A percentile compares a stretch with the other conserved stretches of the same genome.
These are phyloP conservation scores for Myxozyma udenii DNA, from an alignment of 805 yeast species.

Conservation along the genomic window DNA sequence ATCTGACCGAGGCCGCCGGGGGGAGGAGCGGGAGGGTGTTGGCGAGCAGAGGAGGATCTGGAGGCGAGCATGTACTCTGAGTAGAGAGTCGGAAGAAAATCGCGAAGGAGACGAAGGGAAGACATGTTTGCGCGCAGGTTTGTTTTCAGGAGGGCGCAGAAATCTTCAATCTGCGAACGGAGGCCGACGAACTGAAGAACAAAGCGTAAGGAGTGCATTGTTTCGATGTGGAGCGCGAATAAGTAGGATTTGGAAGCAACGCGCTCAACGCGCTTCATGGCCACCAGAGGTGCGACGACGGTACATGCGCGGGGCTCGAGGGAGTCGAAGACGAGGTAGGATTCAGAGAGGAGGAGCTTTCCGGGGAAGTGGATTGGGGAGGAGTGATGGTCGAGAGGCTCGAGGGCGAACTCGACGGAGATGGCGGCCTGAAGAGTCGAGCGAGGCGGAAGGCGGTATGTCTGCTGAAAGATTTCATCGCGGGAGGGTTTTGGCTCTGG, in stretches of 20 bases:
- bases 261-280: constrained; percentile 81
- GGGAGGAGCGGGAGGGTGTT: constrained; percentile 48
- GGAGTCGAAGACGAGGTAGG: constrained; percentile 72
- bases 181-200: constrained; percentile 75
- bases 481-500: constrained; percentile 45
- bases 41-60: constrained; percentile 27
- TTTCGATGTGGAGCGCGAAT: constrained; percentile 69
- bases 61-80: constrained; percentile 71
- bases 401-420: constrained; percentile 57
- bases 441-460: constrained; percentile 66
- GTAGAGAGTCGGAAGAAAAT: constrained; percentile 68
- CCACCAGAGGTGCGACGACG: constrained; percentile 67
- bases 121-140: constrained; percentile 61
- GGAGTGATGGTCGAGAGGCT: constrained; percentile 7
- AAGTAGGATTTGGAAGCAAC: constrained; percentile 72
- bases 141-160: constrained; percentile 64
- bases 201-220: constrained; percentile 62
- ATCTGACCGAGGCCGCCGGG: constrained; percentile 87
- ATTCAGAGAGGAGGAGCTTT: constrained; percentile 65
- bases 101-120: constrained; percentile 58
- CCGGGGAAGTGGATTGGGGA: constrained; percentile 51
- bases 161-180: constrained; percentile 72
- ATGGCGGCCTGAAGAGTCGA: constrained; percentile 65
- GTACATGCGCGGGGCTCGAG: constrained; percentile 67
- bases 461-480: constrained; percentile 67